Base-by-base conservation (phyloP, 78 protist genomes). In the Pelomyxa schiedti region DNA sequence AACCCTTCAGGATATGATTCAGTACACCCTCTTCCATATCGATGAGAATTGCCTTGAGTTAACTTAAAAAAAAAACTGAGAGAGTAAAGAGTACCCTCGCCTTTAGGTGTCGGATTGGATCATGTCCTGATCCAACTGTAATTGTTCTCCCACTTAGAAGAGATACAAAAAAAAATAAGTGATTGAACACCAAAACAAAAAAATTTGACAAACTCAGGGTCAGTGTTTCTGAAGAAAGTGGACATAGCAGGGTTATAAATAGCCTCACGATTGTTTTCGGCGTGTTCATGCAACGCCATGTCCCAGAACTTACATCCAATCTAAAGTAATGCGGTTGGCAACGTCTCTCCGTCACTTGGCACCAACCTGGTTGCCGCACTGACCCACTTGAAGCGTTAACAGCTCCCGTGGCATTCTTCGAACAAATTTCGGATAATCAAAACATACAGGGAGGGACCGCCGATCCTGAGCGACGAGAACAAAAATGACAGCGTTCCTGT, bases 1-100 rank as follows among this genome's bases (percentile, higher is more conserved):
- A 80, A 1, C 88, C 70, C 0, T n/a, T 0, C 29, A 74, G 36
- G 16, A 78, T 3, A 30, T 42, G 32, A 58, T 74, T 41, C 67
- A 89, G 65, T n/a, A 92, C 96, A 47, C 96, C 90, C 41, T 87
- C 90, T 43, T 92, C 96, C 85, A 82, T 88, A 71, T 92, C 96
- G 9, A 92, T 66, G 1, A 89, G 75, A 8, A 92, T 84, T 0
- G 93, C 83, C n/a, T n/a, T n/a, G n/a, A n/a, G n/a, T n/a, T n/a
- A n/a, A n/a, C n/a, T n/a, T n/a, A n/a, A n/a, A n/a, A n/a, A n/a
- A n/a, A n/a, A n/a, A n/a, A n/a, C n/a, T n/a, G n/a, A n/a, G n/a
- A n/a, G n/a, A n/a, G n/a, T n/a, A n/a, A n/a, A n/a, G n/a, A n/a
- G n/a, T n/a, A n/a, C n/a, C 0, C 88, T 73, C 5, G 83, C 86